Evolutionary conservation across 306 rosid genomes (phyloP).

Genomic region (Comarum palustre): DNA sequence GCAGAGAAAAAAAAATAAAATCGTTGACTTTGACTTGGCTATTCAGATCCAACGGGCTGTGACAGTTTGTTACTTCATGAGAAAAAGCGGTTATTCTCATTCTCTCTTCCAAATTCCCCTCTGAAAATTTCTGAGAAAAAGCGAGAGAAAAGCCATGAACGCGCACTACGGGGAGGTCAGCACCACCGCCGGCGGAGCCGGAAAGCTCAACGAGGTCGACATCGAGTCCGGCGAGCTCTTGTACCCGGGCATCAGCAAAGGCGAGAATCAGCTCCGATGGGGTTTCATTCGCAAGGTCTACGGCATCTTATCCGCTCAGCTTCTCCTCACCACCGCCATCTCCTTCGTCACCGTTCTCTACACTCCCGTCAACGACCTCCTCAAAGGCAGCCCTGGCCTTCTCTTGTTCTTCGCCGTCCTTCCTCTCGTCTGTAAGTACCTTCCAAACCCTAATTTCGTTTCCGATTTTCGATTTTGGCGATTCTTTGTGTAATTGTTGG

Average conservation of each 20-base stretch:
- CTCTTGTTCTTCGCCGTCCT: slow-evolving; percentile 73
- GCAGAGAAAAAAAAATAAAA: too few species aligned
- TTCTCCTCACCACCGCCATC: slow-evolving; percentile 72
- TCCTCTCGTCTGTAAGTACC: slow-evolving; percentile 65
- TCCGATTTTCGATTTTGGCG: neutral
- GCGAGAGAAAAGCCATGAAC: neutral
- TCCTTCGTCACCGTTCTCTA: slow-evolving; percentile 72
- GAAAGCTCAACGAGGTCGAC: slow-evolving; percentile 53
- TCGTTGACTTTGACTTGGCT: neutral
- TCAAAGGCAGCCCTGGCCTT: slow-evolving; percentile 61
- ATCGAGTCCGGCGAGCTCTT: slow-evolving; percentile 78
- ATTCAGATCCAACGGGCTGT: neutral
- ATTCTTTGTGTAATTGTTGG: neutral
- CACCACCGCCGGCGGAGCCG: slow-evolving; percentile 7
- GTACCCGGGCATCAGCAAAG: slow-evolving; percentile 67
- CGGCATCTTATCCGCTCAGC: slow-evolving; percentile 80
- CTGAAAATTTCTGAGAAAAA: slow-evolving; percentile 15
- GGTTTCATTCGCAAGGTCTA: slow-evolving; percentile 93
- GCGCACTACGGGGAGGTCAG: slow-evolving; percentile 46
- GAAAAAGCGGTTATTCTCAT: too few species aligned
- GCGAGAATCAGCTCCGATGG: slow-evolving; percentile 97
- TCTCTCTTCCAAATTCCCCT: neutral
- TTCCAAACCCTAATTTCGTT: neutral
- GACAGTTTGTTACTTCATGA: too few species aligned
- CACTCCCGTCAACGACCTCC: slow-evolving; percentile 69